A percentile compares a stretch with the other conserved stretches of the same genome.
These are phyloP conservation scores for Daldinia sp. DNA, from an alignment of 2,329 filamentous ascomycete genomes.

Conservation along the genomic window DNA sequence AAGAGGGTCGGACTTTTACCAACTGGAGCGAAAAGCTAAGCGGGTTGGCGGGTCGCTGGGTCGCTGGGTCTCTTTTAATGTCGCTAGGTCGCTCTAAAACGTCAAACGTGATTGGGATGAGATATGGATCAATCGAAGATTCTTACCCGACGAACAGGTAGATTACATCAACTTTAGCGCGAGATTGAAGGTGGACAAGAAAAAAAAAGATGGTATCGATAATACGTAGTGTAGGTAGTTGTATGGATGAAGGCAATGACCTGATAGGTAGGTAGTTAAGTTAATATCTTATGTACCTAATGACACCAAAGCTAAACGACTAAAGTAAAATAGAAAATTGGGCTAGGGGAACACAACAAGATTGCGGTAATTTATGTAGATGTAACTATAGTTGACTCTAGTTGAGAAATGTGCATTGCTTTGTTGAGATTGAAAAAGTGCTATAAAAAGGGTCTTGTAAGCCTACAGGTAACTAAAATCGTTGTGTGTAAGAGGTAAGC, in stretches of 20 bases:
- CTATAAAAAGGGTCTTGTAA: conserved; percentile 11
- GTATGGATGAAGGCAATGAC: not conserved
- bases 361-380: conserved; percentile 38
- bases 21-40: conserved; percentile 32
- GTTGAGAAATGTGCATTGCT: conserved; percentile 10
- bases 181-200: conserved; percentile 23
- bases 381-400: conserved; percentile 16
- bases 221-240: not conserved
- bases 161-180: conserved; percentile 28
- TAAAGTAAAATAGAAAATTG: not conserved
- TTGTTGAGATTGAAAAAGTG: conserved; percentile 36
- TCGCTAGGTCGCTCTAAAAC: conserved; percentile 25
- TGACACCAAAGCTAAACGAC: not conserved
- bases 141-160: conserved; percentile 24
- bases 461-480: conserved; percentile 3
- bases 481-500: conserved; percentile 15
- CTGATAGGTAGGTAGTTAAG: not conserved
- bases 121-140: conserved; percentile 34
- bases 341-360: conserved; percentile 11
- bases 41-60: conserved; percentile 23
- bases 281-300: not conserved
- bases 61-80: not conserved
- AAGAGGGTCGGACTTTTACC: conserved; percentile 40
- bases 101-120: conserved; percentile 39
- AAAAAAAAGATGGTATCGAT: conserved; percentile 8